phyloP scores from a whole-genome alignment of 345 rosid species.

The Gossypium raimondii region DNA sequence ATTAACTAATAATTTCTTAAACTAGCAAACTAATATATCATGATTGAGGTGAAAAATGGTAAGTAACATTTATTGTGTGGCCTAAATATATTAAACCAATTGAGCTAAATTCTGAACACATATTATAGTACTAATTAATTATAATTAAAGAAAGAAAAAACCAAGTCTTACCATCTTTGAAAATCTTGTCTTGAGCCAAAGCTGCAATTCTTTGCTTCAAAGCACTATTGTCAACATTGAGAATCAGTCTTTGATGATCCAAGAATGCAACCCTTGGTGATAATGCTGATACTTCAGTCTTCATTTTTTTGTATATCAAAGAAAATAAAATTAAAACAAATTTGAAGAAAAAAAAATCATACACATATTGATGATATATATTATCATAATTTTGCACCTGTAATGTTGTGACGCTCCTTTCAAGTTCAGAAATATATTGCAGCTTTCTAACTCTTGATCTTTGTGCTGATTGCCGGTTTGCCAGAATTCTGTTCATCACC shows the following conservation, averaged over 20 bases:
- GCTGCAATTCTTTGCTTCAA: slow-evolving; percentile 77
- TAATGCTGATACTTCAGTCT: slow-evolving; percentile 68
- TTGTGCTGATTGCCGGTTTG: slow-evolving; percentile 66
- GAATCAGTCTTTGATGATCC: slow-evolving; percentile 65
- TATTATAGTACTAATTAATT: neutral
- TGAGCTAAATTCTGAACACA: too few relatives aligned
- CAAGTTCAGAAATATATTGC: slow-evolving; percentile 58
- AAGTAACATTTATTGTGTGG: too few relatives aligned
- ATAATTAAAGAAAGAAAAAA: neutral
- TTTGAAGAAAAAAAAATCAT: slow-evolving; percentile 1
- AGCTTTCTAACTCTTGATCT: slow-evolving; percentile 62
- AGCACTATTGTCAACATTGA: slow-evolving; percentile 64
- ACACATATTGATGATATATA: neutral
- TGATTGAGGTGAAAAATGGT: too few relatives aligned
- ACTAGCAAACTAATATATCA: too few relatives aligned
- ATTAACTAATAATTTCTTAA: too few relatives aligned
- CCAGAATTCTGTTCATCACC: slow-evolving; percentile 46
- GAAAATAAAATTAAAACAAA: slow-evolving; percentile 14
- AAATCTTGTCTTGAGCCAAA: slow-evolving; percentile 78
- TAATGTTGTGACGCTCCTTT: slow-evolving; percentile 59
- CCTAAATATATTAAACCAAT: too few relatives aligned
- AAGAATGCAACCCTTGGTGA: slow-evolving; percentile 71
- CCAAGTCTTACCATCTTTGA: slow-evolving; percentile 52
- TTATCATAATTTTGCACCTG: slow-evolving; percentile 29
- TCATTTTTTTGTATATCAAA: slow-evolving; percentile 17